A percentile compares a stretch with the other conserved stretches of the same genome.
Conservation (phyloP, 2,329 filamentous ascomycete genomes). For the Epichloe hybrida region DNA sequence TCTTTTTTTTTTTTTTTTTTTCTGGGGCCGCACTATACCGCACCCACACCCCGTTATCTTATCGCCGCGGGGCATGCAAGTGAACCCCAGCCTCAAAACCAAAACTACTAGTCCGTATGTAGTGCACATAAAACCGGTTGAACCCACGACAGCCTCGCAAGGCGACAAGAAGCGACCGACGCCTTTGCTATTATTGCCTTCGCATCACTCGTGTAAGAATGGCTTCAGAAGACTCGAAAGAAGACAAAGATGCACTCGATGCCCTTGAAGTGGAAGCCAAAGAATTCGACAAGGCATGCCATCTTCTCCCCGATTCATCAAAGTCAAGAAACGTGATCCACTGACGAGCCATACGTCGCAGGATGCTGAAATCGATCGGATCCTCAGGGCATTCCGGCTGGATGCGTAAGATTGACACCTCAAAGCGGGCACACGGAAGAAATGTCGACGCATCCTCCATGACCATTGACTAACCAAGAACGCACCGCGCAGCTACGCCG, state of each 20-base stretch:
- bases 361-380: constrained; percentile 93
- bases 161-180: neutral
- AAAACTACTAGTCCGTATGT: too few relatives aligned
- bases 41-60: constrained; percentile 20
- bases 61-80: constrained; percentile 20
- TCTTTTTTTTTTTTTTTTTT: neutral
- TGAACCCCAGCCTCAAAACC: constrained; percentile 5
- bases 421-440: neutral
- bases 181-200: neutral
- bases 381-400: constrained; percentile 74
- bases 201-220: constrained; percentile 7
- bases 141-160: neutral
- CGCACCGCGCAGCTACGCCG: constrained; percentile 53
- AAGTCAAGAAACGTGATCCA: constrained; percentile 2
- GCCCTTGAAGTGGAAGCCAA: constrained; percentile 73
- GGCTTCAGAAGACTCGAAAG: constrained; percentile 26
- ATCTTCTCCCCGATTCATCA: neutral
- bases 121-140: too few relatives aligned
- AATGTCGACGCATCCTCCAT: neutral
- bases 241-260: constrained; percentile 65
- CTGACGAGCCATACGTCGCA: constrained; percentile 22
- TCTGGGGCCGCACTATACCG: too few relatives aligned
- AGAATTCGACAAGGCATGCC: constrained; percentile 76
- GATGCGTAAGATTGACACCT: constrained; percentile 30
- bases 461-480: neutral